phyloP scores from a whole-genome alignment of 2,329 filamentous ascomycete genomes.

The Cercospora brassicicola region DNA sequence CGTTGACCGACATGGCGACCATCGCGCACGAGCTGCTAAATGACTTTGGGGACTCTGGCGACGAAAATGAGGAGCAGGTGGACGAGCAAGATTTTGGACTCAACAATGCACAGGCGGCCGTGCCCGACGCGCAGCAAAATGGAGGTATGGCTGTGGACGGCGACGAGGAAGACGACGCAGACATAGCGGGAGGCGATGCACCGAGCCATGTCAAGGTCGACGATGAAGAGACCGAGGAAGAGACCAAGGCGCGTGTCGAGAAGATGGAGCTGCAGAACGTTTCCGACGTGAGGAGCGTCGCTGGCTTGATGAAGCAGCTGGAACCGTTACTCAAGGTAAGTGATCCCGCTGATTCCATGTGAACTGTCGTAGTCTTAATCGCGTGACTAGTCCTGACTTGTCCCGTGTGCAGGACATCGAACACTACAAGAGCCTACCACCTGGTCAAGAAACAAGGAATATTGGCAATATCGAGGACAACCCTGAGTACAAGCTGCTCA shows the following conservation, averaged over 20 bases:
- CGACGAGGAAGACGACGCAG: conserved; percentile 54
- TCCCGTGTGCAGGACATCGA: conserved; percentile 70
- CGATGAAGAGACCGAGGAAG: conserved; percentile 63
- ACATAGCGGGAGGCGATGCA: conserved; percentile 44
- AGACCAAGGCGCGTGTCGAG: conserved; percentile 75
- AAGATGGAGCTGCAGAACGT: conserved; percentile 75
- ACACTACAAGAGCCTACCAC: conserved; percentile 69
- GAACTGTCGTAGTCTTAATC: conserved; percentile 60
- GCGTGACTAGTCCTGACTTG: conserved; percentile 63
- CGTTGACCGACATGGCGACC: conserved; percentile 67
- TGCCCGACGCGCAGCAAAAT: conserved; percentile 54
- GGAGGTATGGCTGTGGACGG: conserved; percentile 55
- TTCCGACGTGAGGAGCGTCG: conserved; percentile 76
- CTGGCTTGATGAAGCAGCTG: conserved; percentile 76
- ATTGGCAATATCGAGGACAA: conserved; percentile 88
- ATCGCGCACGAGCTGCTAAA: conserved; percentile 89
- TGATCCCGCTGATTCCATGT: conserved; percentile 37
- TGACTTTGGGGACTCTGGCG: conserved; percentile 83
- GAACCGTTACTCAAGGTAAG: conserved; percentile 80
- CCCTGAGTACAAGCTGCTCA: conserved; percentile 84
- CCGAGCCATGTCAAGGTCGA: conserved; percentile 45
- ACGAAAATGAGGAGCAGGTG: conserved; percentile 62
- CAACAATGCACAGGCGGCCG: neutral
- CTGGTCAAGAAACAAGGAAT: conserved; percentile 62
- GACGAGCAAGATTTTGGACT: conserved; percentile 30